These are phyloP conservation scores for Moringa oleifera DNA, from an alignment of 345 rosid species.

Conservation along the genomic window DNA sequence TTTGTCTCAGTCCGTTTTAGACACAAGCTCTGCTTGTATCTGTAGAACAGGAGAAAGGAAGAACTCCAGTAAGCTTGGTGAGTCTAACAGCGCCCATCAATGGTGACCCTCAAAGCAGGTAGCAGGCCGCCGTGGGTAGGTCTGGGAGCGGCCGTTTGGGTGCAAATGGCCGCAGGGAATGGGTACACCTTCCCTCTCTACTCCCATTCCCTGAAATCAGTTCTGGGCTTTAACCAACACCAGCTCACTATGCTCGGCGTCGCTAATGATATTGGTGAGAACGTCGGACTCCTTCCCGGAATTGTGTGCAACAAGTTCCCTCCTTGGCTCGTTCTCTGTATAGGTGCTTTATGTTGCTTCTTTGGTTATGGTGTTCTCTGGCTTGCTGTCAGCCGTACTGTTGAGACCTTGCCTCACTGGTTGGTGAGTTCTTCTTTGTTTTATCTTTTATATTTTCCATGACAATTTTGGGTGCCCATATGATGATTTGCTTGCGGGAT, in stretches of 20 bases:
- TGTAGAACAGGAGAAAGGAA: no score
- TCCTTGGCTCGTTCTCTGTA: slow-evolving; percentile 53
- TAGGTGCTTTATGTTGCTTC: slow-evolving; percentile 56
- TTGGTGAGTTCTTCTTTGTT: slow-evolving; percentile 38
- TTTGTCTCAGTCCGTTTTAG: no score
- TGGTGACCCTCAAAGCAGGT: slow-evolving; percentile 35
- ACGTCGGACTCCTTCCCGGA: slow-evolving; percentile 60
- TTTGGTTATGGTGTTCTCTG: slow-evolving; percentile 61
- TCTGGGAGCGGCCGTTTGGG: slow-evolving; percentile 63
- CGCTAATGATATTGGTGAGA: slow-evolving; percentile 71
- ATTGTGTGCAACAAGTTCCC: slow-evolving; percentile 58
- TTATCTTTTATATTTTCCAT: neutral
- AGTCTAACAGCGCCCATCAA: neutral
- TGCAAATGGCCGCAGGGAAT: slow-evolving; percentile 61
- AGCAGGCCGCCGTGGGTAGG: slow-evolving; percentile 78
- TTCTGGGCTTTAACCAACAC: slow-evolving; percentile 58
- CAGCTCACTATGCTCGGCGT: slow-evolving; percentile 71
- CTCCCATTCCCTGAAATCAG: slow-evolving; percentile 66
- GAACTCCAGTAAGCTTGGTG: no score
- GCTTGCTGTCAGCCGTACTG: slow-evolving; percentile 45
- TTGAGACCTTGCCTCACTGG: slow-evolving; percentile 57
- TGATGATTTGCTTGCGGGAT: neutral
- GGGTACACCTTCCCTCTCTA: slow-evolving; percentile 63
- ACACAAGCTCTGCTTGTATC: no score
- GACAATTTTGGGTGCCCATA: neutral